Percentiles rank a stretch among this genome's conserved stretches.
These are phyloP conservation scores for Paraleonurus japonicus DNA, from an alignment of 257 asterid genomes.

Conservation along the genomic window DNA sequence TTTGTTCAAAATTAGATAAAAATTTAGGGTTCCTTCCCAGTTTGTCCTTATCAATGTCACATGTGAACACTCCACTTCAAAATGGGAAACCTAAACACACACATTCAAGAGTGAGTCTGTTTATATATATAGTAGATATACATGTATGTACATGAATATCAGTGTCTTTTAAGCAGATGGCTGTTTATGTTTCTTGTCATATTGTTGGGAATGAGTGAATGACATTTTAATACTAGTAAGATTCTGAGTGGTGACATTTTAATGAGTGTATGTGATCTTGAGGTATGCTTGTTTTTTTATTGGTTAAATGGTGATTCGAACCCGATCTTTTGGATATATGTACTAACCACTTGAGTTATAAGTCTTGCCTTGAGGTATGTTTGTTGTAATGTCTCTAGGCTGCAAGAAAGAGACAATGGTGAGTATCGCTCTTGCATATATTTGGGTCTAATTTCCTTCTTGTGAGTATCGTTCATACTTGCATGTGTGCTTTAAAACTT, in stretches of 20 bases:
- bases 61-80: slow-evolving; percentile 17
- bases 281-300: no score
- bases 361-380: no score
- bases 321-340: no score
- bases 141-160: not conserved
- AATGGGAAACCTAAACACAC: not conserved
- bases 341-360: no score
- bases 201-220: not conserved
- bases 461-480: no score
- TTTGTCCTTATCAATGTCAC: slow-evolving; percentile 35
- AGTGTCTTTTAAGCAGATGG: no score
- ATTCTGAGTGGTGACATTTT: slow-evolving; percentile 21
- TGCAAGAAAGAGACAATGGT: not conserved
- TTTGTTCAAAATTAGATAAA: slow-evolving; percentile 10
- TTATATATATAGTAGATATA: not conserved
- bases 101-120: not conserved
- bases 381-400: not conserved
- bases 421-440: no score
- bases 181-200: slow-evolving; percentile 4
- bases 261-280: not conserved
- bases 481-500: no score
- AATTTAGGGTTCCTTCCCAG: slow-evolving; percentile 23
- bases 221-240: not conserved
- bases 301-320: no score
- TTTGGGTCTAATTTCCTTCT: no score